A percentile compares a stretch with the other conserved stretches of the same genome.
phyloP scores from a whole-genome alignment of 495 filamentous ascomycete genomes.

The Xylaria grammica region DNA sequence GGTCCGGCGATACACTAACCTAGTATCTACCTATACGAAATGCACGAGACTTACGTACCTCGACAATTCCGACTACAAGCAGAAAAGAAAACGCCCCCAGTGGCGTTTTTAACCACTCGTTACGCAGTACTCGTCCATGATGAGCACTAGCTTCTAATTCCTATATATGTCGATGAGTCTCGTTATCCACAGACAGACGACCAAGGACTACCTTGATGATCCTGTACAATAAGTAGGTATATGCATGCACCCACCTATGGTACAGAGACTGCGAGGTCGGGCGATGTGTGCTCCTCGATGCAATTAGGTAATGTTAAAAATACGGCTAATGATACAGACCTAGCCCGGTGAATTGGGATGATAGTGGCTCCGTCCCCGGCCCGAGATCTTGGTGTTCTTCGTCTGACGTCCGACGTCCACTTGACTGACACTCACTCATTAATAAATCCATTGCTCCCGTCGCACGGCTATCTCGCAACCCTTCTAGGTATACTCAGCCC shows the following conservation, averaged over 20 bases:
- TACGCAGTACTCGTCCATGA: too few species aligned
- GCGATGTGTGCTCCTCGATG: too few species aligned
- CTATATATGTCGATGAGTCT: too few species aligned
- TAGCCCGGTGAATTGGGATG: not conserved
- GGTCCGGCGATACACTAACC: slow-evolving; percentile 4
- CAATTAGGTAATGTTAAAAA: not conserved
- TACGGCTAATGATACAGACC: not conserved
- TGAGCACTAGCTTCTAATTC: too few species aligned
- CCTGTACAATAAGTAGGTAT: not conserved
- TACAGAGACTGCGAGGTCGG: too few species aligned
- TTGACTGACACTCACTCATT: not conserved
- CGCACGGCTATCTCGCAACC: too few species aligned
- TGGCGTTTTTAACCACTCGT: too few species aligned
- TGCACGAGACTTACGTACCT: too few species aligned
- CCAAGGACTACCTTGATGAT: too few species aligned
- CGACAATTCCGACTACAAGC: not conserved
- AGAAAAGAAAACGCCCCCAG: too few species aligned
- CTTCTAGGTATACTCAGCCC: not conserved
- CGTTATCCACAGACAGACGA: too few species aligned
- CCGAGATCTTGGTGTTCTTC: not conserved
- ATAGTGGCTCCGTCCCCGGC: not conserved
- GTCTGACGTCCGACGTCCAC: not conserved
- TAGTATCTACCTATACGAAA: too few species aligned
- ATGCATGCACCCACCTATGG: not conserved
- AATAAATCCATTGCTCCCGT: not conserved